These are phyloP conservation scores for Kurtzmaniella fragi DNA, from an alignment of 805 yeast genomes.

Conservation along the genomic window DNA sequence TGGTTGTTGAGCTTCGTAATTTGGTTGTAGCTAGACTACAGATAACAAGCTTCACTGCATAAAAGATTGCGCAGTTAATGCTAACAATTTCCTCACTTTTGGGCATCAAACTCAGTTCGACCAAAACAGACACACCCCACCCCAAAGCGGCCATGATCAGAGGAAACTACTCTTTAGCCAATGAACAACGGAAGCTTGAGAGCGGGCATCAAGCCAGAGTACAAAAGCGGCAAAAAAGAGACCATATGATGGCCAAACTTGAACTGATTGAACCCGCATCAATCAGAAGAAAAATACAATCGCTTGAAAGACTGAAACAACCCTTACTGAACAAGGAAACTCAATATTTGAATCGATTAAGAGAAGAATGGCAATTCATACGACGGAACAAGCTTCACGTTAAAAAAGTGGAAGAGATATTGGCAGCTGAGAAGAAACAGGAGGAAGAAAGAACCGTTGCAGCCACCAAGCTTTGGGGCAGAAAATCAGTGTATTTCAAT, in stretches of 20 bases:
- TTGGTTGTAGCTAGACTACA: too few relatives aligned
- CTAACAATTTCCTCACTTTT: too few relatives aligned
- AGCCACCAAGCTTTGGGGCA: constrained; percentile 35
- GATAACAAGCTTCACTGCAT: too few relatives aligned
- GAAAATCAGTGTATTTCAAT: constrained; percentile 53
- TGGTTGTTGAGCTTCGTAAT: too few relatives aligned
- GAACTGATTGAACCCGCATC: constrained; percentile 31
- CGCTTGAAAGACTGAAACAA: constrained; percentile 2
- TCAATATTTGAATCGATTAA: constrained; percentile 19
- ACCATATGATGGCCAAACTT: constrained; percentile 20
- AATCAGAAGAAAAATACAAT: constrained; percentile 9
- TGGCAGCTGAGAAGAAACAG: constrained; percentile 9
- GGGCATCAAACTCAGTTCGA: too few relatives aligned
- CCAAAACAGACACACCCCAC: too few relatives aligned
- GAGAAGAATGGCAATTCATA: constrained; percentile 38
- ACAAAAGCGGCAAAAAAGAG: constrained; percentile 32
- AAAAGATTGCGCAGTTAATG: too few relatives aligned
- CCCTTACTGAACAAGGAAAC: constrained; percentile 12
- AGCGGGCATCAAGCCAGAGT: constrained; percentile 28
- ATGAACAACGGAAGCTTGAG: constrained; percentile 33
- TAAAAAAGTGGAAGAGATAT: constrained; percentile 20
- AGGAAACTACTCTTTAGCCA: constrained; percentile 30
- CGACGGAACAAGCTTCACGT: constrained; percentile 28
- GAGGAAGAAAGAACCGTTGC: constrained; percentile 14
- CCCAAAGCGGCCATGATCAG: constrained; percentile 18